Base-by-base conservation (phyloP, 345 rosid genomes). In the Cardamine chenopodiifolia region DNA sequence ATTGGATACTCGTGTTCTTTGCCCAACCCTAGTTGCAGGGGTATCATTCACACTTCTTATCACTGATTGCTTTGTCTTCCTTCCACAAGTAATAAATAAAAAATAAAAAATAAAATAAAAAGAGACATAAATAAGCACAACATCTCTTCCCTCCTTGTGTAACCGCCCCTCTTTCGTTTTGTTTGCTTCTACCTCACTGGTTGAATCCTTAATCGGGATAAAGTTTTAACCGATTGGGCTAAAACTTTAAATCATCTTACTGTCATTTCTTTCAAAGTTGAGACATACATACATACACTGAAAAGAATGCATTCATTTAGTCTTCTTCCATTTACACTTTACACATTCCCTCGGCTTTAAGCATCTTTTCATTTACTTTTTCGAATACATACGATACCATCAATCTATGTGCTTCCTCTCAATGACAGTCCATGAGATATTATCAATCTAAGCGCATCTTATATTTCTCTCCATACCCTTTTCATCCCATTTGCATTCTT, bases 321-420 rank as follows among this genome's bases (percentile, higher is more conserved):
- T 66, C 52, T 66, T 66, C 60, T 57, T 56, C 66, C 66, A 74
- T 74, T 75, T 67, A 67, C 78, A 75, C 18, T 64, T 34, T 19
- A 66, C 61, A 57, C 59, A 34, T 74, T 57, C 32, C 31, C 50
- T 40, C 50, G 20, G 63, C 40, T 72, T 62, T 42, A 10, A 42
- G 34, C 31, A 64, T 55, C 56, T 53, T 53, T 65, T 45, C 58
- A 18, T 55, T 35, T 32, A 63, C 77, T 44, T 23, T 32, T 31
- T n/a, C 22, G 37, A 23, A 45, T 74, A 31, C 74, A 15, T 18
- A 42, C 7, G 66, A n/a, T 60, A 28, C 20, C 45, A 50, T 68
- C 56, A 40, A 50, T 31, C 61, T 47, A 29, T 10, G 20, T 3
- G 10, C 17, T 48, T 58, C 45, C 67, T 56, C 73, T 48, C 49